Evolutionary conservation across 352 stramenopile species (phyloP), one percentile per base, ranked within the genome.

Genomic region (Phytophthora sojae): DNA sequence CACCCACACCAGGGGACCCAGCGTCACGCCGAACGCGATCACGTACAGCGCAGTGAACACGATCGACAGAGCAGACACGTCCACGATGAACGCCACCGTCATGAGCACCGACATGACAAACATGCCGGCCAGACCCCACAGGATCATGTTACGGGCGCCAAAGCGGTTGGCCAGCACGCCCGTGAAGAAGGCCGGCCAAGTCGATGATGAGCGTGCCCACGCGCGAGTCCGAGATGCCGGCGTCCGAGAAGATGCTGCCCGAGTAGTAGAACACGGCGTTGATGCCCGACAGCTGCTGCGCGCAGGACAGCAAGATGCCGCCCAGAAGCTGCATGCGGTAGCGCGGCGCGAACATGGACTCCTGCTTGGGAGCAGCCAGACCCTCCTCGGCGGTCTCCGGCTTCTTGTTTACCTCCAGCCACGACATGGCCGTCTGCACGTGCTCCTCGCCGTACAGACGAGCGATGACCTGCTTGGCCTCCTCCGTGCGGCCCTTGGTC

Each of bases 241-340:
- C 54, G 32, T 51, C 54, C 35, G 30, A 21, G 54, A 60, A 60
- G 19, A 60, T 60, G 54, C 9, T 21, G 65, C 65, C 57, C 63
- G 39, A 29, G 65, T 72, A 60, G 54, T 60, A 60, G 54, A 59
- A 59, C 75, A 87, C 71, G 49, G 75, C 79, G 71, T 88, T 63
- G 57, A 62, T 62, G 49, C 56, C 56, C 7, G 56, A 63, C 3
- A 63, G 57, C 57, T 63, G 57, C 15, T 69, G 76, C 39, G 80
- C 69, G 14, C 81, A 45, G 19, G 75, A 45, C 37, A 88, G 57
- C 56, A 86, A 82, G 45, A 85, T 58, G 0, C 52, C 71, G 0
- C 67, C 73, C 14, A 90, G 68, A 23, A 86, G 17, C 3, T 59
- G 51, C 79, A 71, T 25, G 79, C 76, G 57, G 61, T 62, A 12